These are phyloP conservation scores for Protostelium mycophagum DNA, from an alignment of 78 protist species.

Conservation along the genomic window DNA sequence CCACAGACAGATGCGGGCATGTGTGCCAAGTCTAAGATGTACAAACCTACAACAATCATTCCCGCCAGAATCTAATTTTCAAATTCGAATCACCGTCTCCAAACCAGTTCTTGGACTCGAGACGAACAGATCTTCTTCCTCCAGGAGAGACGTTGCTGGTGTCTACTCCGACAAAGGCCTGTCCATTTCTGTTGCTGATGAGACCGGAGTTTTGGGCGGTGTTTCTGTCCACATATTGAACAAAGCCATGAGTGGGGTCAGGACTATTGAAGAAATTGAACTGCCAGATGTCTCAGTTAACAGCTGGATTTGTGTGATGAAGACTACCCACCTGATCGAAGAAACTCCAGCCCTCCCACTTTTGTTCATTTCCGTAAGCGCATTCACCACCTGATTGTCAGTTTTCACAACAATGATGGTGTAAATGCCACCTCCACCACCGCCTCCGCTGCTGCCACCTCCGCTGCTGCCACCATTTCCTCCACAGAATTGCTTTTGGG, in stretches of 20 bases:
- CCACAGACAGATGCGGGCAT: background rate
- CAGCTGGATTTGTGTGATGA: background rate
- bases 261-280: background rate
- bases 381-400: too few relatives aligned
- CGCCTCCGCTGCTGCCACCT: background rate
- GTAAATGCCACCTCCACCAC: background rate
- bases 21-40: background rate
- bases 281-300: background rate
- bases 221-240: background rate
- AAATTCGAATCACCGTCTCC: too few relatives aligned
- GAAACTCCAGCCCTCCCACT: background rate
- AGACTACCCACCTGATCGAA: background rate
- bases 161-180: background rate
- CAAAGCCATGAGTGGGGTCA: background rate
- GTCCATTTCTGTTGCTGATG: background rate
- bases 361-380: background rate
- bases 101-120: background rate
- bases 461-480: background rate
- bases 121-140: background rate
- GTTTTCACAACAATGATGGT: too few relatives aligned
- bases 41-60: too few relatives aligned
- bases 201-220: background rate
- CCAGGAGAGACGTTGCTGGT: background rate
- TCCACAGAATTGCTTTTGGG: background rate
- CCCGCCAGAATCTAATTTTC: too few relatives aligned